A percentile compares a stretch with the other conserved stretches of the same genome.
phyloP scores from a whole-genome alignment of 1,139 yeast genomes.

The Hansenula anomala region DNA sequence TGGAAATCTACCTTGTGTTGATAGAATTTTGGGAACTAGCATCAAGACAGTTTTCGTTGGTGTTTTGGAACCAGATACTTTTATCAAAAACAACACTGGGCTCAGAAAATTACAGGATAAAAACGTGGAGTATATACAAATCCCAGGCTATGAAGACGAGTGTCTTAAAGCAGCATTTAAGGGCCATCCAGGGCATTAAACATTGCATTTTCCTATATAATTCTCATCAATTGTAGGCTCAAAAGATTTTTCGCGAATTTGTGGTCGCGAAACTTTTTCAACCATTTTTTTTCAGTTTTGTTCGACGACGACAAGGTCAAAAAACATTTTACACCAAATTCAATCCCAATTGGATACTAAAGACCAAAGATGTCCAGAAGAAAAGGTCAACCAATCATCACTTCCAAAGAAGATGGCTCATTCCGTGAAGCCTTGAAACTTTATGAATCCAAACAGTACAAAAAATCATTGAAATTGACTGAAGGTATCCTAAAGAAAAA shows the following conservation, averaged over 20 bases:
- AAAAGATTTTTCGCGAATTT: too few species aligned
- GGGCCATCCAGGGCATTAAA: constrained; percentile 61
- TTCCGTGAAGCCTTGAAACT: constrained; percentile 80
- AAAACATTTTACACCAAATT: too few species aligned
- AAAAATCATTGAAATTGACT: constrained; percentile 72
- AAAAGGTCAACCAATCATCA: constrained; percentile 14
- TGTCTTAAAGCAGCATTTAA: constrained; percentile 68
- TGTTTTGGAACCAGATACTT: constrained; percentile 84
- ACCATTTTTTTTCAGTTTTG: too few species aligned
- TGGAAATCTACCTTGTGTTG: constrained; percentile 87
- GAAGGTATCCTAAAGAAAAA: constrained; percentile 77
- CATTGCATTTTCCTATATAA: too few species aligned
- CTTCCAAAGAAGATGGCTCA: constrained; percentile 28
- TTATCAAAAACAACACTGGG: constrained; percentile 76
- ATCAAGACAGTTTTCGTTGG: constrained; percentile 86
- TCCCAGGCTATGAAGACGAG: constrained; percentile 80
- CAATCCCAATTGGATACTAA: too few species aligned
- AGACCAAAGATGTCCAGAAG: constrained; percentile 4
- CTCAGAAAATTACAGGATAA: constrained; percentile 42
- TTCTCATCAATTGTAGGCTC: too few species aligned
- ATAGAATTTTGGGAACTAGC: constrained; percentile 53
- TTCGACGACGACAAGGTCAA: neutral
- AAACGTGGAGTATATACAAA: constrained; percentile 69
- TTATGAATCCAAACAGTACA: constrained; percentile 83
- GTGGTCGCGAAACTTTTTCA: too few species aligned